A percentile compares a stretch with the other conserved stretches of the same genome.
These are phyloP conservation scores for Lepiota brunneoincarnata DNA, from an alignment of 768 basidiomycete genomes.

Conservation along the genomic window DNA sequence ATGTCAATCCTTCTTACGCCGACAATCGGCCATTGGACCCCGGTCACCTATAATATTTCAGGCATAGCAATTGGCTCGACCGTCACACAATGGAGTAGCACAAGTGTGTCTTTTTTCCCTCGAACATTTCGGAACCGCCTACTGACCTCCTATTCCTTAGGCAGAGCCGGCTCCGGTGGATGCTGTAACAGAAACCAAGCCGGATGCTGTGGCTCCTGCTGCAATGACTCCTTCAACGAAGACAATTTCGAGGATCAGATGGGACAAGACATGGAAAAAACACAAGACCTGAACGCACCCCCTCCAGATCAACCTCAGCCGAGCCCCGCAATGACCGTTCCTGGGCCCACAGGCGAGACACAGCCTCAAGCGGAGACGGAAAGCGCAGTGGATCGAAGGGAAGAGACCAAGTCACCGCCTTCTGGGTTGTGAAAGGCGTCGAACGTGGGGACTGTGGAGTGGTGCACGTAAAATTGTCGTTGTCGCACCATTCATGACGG, in stretches of 20 bases:
- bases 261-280: conserved; percentile 35
- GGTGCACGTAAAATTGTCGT: too few relatives aligned
- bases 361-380: neutral
- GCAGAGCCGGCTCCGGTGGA: conserved; percentile 25
- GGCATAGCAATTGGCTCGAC: neutral
- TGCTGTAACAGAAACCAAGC: conserved; percentile 24
- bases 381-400: neutral
- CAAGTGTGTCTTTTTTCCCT: conserved; percentile 16
- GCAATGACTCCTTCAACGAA: conserved; percentile 39
- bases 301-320: conserved; percentile 21
- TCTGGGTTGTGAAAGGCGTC: too few relatives aligned
- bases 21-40: neutral
- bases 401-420: neutral
- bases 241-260: conserved; percentile 40
- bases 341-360: neutral
- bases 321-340: conserved; percentile 23
- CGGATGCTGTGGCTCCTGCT: conserved; percentile 49
- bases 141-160: neutral
- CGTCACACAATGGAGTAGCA: conserved; percentile 24
- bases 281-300: conserved; percentile 26
- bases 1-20: neutral
- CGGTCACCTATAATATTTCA: neutral
- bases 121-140: too few relatives aligned
- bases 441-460: too few relatives aligned
- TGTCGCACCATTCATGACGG: too few relatives aligned